phyloP scores from a whole-genome alignment of 139 green algal genomes.

The Pycnococcus provasolii region DNA sequence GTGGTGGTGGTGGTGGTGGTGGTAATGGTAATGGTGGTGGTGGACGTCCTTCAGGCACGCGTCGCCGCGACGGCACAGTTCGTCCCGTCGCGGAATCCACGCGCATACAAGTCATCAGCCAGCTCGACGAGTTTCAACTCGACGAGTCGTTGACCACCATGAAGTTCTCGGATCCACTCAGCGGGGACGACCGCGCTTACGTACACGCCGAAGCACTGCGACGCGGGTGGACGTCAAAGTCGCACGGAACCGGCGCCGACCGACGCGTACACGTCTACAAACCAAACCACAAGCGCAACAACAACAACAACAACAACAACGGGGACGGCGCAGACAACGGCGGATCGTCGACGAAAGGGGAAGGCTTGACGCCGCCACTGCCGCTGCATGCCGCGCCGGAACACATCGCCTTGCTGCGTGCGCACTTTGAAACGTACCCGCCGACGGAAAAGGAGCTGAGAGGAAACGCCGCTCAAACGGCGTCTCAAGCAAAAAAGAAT shows the following conservation, averaged over 20 bases:
- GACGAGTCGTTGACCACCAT: not conserved
- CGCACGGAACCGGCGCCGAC: conserved; percentile 9
- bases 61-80: not conserved
- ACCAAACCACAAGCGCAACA: not conserved
- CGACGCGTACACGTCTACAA: conserved; percentile 17
- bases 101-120: conserved; percentile 5
- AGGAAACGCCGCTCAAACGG: too few relatives aligned
- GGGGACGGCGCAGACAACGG: too few relatives aligned
- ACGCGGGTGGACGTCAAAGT: conserved; percentile 15
- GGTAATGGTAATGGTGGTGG: too few relatives aligned
- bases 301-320: not conserved
- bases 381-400: not conserved
- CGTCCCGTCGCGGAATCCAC: conserved; percentile 4
- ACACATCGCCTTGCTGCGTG: not conserved
- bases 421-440: not conserved
- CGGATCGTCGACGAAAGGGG: not conserved
- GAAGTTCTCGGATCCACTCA: not conserved
- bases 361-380: not conserved
- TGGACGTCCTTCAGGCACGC: too few relatives aligned
- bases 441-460: conserved; percentile 3
- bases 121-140: not conserved
- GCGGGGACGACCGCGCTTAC: conserved; percentile 4
- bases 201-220: conserved; percentile 19
- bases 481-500: too few relatives aligned
- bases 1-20: too few relatives aligned